A percentile compares a stretch with the other conserved stretches of the same genome.
These are phyloP conservation scores for Penicillium arizonense DNA, from an alignment of 495 filamentous ascomycete genomes.

Conservation along the genomic window DNA sequence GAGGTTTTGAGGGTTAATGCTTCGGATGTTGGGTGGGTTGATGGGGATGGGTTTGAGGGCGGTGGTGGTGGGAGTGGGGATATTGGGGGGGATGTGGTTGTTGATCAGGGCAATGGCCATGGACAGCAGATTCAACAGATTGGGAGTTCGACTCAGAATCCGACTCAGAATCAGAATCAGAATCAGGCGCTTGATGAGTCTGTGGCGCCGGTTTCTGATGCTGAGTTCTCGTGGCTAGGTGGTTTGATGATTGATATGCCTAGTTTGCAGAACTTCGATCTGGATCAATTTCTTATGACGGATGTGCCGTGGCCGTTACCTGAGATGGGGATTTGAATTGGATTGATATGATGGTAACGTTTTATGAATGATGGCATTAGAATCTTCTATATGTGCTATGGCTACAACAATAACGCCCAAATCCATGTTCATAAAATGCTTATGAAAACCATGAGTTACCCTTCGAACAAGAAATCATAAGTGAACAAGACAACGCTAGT, in stretches of 20 bases:
- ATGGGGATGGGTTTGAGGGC: background rate
- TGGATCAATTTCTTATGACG: conserved; percentile 37
- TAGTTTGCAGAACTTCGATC: conserved; percentile 44
- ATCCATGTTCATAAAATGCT: too few species aligned
- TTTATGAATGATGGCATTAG: background rate
- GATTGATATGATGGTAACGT: background rate
- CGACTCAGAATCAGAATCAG: background rate
- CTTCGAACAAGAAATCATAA: too few species aligned
- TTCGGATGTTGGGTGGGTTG: conserved; percentile 17
- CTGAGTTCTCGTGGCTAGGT: conserved; percentile 43
- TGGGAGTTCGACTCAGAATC: background rate
- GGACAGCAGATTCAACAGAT: too few species aligned
- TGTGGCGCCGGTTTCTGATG: conserved; percentile 15
- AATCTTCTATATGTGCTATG: too few species aligned
- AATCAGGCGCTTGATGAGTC: conserved; percentile 5
- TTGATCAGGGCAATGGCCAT: background rate
- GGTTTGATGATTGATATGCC: conserved; percentile 47
- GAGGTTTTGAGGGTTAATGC: conserved; percentile 37
- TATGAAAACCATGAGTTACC: too few species aligned
- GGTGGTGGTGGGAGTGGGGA: too few species aligned
- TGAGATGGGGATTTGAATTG: conserved; percentile 28
- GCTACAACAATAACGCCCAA: too few species aligned
- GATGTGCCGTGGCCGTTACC: conserved; percentile 32
- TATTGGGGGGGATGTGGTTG: background rate
- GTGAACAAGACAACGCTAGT: conserved; percentile 1